A percentile compares a stretch with the other conserved stretches of the same genome.
Conservation (phyloP, 345 rosid genomes). For the Trapa incisa region DNA sequence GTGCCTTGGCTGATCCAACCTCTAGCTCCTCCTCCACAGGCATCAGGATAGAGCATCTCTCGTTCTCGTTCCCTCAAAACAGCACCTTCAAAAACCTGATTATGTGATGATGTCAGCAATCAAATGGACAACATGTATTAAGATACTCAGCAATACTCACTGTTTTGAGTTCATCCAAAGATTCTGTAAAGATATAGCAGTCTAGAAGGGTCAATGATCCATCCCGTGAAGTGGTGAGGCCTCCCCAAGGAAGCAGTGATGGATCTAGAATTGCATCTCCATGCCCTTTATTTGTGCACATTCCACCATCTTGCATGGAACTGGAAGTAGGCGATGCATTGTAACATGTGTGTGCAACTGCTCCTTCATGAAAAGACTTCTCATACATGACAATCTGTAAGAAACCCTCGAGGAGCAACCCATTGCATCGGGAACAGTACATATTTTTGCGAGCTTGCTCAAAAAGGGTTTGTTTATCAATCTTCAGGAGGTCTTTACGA, state of each 20-base stretch:
- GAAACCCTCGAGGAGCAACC: conserved; percentile 75
- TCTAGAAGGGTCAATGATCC: conserved; percentile 70
- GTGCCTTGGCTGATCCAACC: conserved; percentile 96
- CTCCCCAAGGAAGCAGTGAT: conserved; percentile 87
- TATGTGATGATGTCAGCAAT: conserved; percentile 26
- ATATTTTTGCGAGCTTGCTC: conserved; percentile 95
- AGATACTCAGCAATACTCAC: conserved; percentile 33
- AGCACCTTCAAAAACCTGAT: conserved; percentile 88
- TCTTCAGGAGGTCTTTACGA: conserved; percentile 58
- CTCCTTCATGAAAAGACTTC: conserved; percentile 54
- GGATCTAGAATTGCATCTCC: conserved; percentile 63
- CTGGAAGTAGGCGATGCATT: conserved; percentile 24
- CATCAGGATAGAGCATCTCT: conserved; percentile 25
- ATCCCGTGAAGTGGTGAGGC: conserved; percentile 67
- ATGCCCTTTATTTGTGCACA: conserved; percentile 23
- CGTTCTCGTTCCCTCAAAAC: conserved; percentile 83
- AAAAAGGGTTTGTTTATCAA: conserved; percentile 76
- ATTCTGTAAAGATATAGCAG: conserved; percentile 59
- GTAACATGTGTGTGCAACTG: conserved; percentile 24
- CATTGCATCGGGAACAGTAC: conserved; percentile 94
- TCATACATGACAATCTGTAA: conserved; percentile 71
- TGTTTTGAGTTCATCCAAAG: conserved; percentile 57
- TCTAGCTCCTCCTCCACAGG: conserved; percentile 96
- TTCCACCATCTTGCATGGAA: conserved; percentile 26
- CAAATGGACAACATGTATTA: background rate